Percentiles rank a stretch among this genome's conserved stretches.
Evolutionary conservation across 2,329 filamentous ascomycete species (phyloP).

Genomic region (Ascochyta lentis): DNA sequence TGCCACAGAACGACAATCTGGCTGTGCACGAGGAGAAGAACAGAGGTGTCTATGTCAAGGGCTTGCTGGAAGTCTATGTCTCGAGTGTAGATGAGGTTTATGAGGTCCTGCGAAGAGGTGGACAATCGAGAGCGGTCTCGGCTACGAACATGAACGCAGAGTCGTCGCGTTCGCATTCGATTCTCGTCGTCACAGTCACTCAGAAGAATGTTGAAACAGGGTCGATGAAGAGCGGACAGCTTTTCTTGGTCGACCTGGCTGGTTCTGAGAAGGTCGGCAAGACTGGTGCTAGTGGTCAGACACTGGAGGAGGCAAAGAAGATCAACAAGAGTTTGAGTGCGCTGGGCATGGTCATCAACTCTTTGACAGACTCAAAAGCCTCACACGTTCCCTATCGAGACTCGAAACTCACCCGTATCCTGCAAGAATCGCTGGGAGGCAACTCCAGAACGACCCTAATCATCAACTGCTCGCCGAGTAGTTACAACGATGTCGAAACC

Average conservation of each 20-base stretch:
- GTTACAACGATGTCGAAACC: conserved; percentile 96
- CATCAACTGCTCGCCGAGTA: conserved; percentile 98
- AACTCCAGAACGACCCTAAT: conserved; percentile 98
- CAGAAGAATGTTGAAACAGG: conserved; percentile 98
- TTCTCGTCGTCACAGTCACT: conserved; percentile 94
- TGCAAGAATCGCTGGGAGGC: conserved; percentile 96
- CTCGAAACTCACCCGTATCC: conserved; percentile 94
- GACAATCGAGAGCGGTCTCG: conserved; percentile 85
- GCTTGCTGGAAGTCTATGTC: conserved; percentile 91
- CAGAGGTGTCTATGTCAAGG: conserved; percentile 95
- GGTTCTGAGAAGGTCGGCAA: conserved; percentile 99
- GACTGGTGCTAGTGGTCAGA: conserved; percentile 96
- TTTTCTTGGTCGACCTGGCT: conserved; percentile 97
- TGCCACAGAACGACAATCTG: conserved; percentile 93
- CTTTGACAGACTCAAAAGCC: conserved; percentile 95
- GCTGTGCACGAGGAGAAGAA: conserved; percentile 99
- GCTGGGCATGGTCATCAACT: conserved; percentile 98
- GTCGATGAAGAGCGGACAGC: conserved; percentile 92
- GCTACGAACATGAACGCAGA: conserved; percentile 99
- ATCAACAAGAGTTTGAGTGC: conserved; percentile 99
- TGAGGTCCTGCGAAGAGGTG: conserved; percentile 93
- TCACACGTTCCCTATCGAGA: conserved; percentile 96
- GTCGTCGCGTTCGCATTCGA: conserved; percentile 96
- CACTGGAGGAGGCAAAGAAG: conserved; percentile 97
- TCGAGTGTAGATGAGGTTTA: conserved; percentile 95